Conservation (phyloP, 805 yeast genomes). For the Candida vaughaniae region DNA sequence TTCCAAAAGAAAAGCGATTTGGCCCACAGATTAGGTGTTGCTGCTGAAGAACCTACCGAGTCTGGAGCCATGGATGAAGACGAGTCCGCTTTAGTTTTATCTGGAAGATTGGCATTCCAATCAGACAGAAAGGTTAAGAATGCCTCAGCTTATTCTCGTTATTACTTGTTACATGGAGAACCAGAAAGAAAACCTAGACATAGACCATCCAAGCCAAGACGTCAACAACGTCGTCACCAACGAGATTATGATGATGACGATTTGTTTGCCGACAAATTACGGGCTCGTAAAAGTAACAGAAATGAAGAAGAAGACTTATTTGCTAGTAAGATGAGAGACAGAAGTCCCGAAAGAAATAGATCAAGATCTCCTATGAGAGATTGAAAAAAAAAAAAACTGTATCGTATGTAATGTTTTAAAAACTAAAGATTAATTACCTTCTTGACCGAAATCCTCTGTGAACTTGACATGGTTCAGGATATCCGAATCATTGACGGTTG, state of each 20-base stretch:
- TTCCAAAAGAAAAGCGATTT: constrained; percentile 30
- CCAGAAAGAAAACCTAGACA: constrained; percentile 47
- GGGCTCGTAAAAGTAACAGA: constrained; percentile 2
- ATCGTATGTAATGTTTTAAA: no score
- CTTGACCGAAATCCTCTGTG: constrained; percentile 95
- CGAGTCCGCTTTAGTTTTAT: constrained; percentile 34
- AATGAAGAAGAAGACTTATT: constrained; percentile 34
- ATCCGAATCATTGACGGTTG: constrained; percentile 89
- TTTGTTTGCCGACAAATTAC: constrained; percentile 9
- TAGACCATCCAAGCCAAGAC: constrained; percentile 12
- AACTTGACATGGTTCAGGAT: constrained; percentile 80
- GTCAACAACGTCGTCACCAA: constrained; percentile 8
- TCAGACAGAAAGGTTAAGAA: constrained; percentile 58
- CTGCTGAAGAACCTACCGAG: constrained; percentile 11
- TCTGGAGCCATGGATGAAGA: constrained; percentile 35
- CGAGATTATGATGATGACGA: constrained; percentile 15
- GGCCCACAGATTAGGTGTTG: constrained; percentile 28
- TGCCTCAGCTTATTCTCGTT: constrained; percentile 58
- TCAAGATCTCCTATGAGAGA: constrained; percentile 19
- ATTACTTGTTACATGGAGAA: constrained; percentile 69
- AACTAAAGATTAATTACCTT: constrained; percentile 73
- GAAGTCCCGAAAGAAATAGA: constrained; percentile 16
- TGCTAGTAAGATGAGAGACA: constrained; percentile 25
- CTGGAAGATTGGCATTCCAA: constrained; percentile 49
- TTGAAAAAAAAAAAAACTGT: constrained; percentile 1